Conservation (phyloP, 371 early-diverging fungal genomes). For the Circinella minor region DNA sequence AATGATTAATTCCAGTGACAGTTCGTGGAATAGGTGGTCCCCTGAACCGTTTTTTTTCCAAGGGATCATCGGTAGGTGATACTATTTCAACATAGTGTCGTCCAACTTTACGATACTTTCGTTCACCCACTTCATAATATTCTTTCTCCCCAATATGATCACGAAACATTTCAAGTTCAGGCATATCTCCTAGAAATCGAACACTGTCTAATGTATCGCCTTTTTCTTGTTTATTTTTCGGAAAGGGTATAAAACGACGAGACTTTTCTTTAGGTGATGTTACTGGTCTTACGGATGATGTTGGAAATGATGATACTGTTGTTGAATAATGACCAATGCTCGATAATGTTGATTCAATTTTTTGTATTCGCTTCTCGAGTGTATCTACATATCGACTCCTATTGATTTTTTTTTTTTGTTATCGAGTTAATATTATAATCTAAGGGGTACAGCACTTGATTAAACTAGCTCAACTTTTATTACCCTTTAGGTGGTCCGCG, state of each 20-base stretch:
- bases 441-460: too few species aligned
- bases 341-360: constrained; percentile 30
- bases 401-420: not conserved
- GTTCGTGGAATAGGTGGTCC: constrained; percentile 1
- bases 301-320: not conserved
- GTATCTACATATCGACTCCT: constrained; percentile 48
- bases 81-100: constrained; percentile 3
- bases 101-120: not conserved
- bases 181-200: constrained; percentile 43
- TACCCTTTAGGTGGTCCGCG: constrained; percentile 46
- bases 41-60: not conserved
- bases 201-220: constrained; percentile 32
- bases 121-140: constrained; percentile 1
- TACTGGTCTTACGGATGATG: not conserved
- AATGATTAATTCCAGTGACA: constrained; percentile 31
- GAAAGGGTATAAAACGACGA: constrained; percentile 22
- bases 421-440: not conserved
- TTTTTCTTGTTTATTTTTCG: constrained; percentile 20
- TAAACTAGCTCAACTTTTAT: too few species aligned
- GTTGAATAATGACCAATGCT: not conserved
- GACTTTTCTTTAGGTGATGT: constrained; percentile 30
- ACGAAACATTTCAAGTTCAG: constrained; percentile 44
- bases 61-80: not conserved
- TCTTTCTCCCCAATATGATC: not conserved
- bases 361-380: constrained; percentile 48